phyloP scores from a whole-genome alignment of 352 stramenopile species.

The Peronosclerospora sorghi region DNA sequence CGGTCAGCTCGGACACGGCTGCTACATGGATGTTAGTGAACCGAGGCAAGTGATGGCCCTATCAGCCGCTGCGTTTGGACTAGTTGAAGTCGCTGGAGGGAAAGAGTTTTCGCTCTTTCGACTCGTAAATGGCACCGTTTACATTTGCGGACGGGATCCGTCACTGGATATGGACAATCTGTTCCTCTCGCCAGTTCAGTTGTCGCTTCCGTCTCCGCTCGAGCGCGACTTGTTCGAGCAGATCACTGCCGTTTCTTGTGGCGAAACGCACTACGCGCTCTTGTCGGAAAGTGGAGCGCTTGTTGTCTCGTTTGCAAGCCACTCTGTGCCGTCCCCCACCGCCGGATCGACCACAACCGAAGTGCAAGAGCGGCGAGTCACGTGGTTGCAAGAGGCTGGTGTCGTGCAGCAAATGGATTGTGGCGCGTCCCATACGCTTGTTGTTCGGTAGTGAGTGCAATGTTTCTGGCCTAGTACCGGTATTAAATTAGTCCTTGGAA shows the following conservation, averaged over 20 bases:
- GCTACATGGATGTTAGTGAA: constrained; percentile 41
- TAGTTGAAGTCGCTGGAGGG: constrained; percentile 24
- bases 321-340: constrained; percentile 5
- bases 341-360: constrained; percentile 9
- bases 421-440: constrained; percentile 30
- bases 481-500: no score
- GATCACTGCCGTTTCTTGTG: constrained; percentile 26
- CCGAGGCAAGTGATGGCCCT: constrained; percentile 55
- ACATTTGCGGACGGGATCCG: constrained; percentile 28
- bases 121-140: constrained; percentile 17
- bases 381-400: constrained; percentile 12
- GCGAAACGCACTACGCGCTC: constrained; percentile 33
- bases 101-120: constrained; percentile 34
- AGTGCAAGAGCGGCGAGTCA: constrained; percentile 8
- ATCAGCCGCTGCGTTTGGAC: constrained; percentile 11
- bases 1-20: constrained; percentile 57
- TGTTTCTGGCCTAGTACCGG: no score
- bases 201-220: constrained; percentile 10
- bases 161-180: constrained; percentile 12
- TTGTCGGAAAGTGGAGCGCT: constrained; percentile 19
- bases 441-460: constrained; percentile 15
- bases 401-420: constrained; percentile 20
- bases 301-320: constrained; percentile 14
- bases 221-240: constrained; percentile 15
- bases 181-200: constrained; percentile 18